A percentile compares a stretch with the other conserved stretches of the same genome.
Conservation (phyloP, 805 yeast species). For the Citeromyces nyonsensis region DNA sequence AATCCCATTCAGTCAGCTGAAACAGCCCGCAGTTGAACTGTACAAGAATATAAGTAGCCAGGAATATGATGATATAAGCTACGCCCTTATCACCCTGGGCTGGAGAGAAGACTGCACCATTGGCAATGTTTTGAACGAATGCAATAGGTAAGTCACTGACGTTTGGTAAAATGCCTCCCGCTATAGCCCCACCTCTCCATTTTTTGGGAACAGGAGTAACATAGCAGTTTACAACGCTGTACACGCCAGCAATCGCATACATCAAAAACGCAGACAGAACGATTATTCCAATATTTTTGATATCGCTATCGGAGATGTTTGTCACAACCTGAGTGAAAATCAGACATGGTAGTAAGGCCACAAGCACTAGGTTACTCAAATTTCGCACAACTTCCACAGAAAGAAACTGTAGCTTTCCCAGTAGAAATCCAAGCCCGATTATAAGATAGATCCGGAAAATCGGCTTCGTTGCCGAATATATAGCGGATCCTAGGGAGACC, state of each 20-base stretch:
- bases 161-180: constrained; percentile 62
- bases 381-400: constrained; percentile 48
- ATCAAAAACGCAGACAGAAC: constrained; percentile 33
- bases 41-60: constrained; percentile 32
- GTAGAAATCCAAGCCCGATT: constrained; percentile 45
- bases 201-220: constrained; percentile 37
- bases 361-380: constrained; percentile 46
- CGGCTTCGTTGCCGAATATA: constrained; percentile 56
- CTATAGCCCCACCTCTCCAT: constrained; percentile 59
- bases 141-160: constrained; percentile 71
- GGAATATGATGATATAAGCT: constrained; percentile 41
- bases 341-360: constrained; percentile 51
- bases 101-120: constrained; percentile 17
- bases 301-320: constrained; percentile 45
- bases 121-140: constrained; percentile 48
- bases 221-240: constrained; percentile 15
- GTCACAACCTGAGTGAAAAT: constrained; percentile 48
- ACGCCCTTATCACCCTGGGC: constrained; percentile 17
- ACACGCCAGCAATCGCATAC: constrained; percentile 26
- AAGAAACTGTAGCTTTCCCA: constrained; percentile 43
- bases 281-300: constrained; percentile 55
- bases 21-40: constrained; percentile 40
- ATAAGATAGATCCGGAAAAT: constrained; percentile 63
- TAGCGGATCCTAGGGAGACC: constrained; percentile 10
- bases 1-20: constrained; percentile 33